Evolutionary conservation across 208 protist species (phyloP), one percentile per base, ranked within the genome.

Genomic region (Wallacemonas collosoma): DNA sequence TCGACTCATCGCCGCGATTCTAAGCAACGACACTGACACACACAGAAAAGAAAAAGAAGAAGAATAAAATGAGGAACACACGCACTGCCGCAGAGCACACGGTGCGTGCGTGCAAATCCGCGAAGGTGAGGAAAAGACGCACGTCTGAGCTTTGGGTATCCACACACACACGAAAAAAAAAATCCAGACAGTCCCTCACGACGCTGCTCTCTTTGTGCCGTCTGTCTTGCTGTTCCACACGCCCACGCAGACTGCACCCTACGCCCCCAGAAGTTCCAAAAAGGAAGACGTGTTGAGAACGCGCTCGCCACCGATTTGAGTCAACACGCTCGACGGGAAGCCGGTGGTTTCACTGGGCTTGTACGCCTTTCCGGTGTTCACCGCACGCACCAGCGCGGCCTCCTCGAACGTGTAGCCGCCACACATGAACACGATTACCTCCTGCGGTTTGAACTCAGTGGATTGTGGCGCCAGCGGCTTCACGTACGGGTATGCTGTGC

Each of bases 391-490:
- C 38, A 96, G 76, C 38, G 92, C 89, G 7, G 88, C 92, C 77
- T 96, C 92, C 56, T 62, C 87, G 66, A 89, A 94, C 12, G 91
- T 94, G 76, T 83, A 94, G 9, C 91, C 91, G 17, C 91, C 91
- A 36, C 89, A 94, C 85, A 96, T 96, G 71, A 91, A 96, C 60
- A 89, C 86, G 12, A 82, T 84, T 68, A 87, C 79, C 44, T 94
- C 83, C 35, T 78, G 83, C 48, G 89, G 83, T 77, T 87, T 87
- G 67, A 85, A 85, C 5, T 77, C 61, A n/a, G 78, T 58, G 15
- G 74, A 74, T 36, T 66, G 45, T 12, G 68, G 41, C 44, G 63
- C 35, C 5, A 68, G 48, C 43, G 85, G 69, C 14, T 77, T 76
- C 36, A 79, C 53, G 71, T 93, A 93, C n/a, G 88, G 88, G 67